Evolutionary conservation across 345 rosid genomes (phyloP).

Genomic region (Lepidium aucheri): DNA sequence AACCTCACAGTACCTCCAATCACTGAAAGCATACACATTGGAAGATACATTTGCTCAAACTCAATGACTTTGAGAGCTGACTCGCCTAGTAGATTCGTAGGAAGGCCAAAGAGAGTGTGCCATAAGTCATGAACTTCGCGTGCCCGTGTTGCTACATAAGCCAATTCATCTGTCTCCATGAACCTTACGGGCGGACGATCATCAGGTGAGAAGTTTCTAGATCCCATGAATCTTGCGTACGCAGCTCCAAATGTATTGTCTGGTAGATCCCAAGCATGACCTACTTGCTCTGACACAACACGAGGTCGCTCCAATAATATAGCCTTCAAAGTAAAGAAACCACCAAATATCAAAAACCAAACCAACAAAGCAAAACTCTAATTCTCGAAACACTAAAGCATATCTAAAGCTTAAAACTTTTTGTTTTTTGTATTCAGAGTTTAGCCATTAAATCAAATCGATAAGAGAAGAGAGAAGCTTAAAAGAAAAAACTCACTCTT

Average conservation of each 20-base stretch:
- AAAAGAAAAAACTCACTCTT: constrained; percentile 35
- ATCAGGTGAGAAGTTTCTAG: constrained; percentile 73
- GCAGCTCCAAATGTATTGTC: constrained; percentile 73
- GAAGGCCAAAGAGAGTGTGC: constrained; percentile 70
- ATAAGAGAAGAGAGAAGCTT: background rate
- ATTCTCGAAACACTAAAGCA: too few species aligned
- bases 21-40: constrained; percentile 63
- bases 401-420: too few species aligned
- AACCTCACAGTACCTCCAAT: constrained; percentile 59
- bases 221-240: constrained; percentile 77
- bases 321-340: constrained; percentile 30
- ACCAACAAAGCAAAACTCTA: background rate
- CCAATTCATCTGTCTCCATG: constrained; percentile 69
- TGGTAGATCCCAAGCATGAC: constrained; percentile 71
- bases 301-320: constrained; percentile 59
- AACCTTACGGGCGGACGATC: constrained; percentile 73
- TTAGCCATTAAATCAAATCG: background rate
- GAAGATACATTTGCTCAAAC: constrained; percentile 69
- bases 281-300: constrained; percentile 52
- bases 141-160: constrained; percentile 60
- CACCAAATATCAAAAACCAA: background rate
- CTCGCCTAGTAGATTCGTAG: constrained; percentile 64
- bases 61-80: constrained; percentile 70
- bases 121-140: constrained; percentile 80
- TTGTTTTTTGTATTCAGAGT: background rate